Conservation (phyloP, 139 green algal genomes). For the Picochlorum sp. region DNA sequence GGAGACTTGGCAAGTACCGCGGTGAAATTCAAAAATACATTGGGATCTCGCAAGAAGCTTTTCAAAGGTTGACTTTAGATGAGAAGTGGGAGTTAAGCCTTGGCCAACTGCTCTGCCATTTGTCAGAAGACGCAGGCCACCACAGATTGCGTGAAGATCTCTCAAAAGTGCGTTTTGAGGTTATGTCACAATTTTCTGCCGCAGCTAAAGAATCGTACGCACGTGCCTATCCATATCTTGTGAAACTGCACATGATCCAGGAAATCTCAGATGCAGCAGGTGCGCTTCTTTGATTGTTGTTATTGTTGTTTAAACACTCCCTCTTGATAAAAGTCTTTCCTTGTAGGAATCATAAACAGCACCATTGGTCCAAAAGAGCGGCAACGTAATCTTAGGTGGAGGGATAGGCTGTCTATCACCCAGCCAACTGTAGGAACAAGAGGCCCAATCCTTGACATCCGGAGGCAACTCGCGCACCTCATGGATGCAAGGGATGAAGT, state of each 20-base stretch:
- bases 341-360: no score
- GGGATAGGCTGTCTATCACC: slow-evolving; percentile 51
- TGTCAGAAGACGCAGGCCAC: slow-evolving; percentile 29
- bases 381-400: slow-evolving; percentile 57
- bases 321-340: not conserved
- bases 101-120: slow-evolving; percentile 43
- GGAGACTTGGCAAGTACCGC: slow-evolving; percentile 34
- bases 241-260: slow-evolving; percentile 80
- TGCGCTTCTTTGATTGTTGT: slow-evolving; percentile 7
- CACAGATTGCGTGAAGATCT: slow-evolving; percentile 22
- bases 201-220: slow-evolving; percentile 78
- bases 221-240: slow-evolving; percentile 77
- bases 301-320: not conserved
- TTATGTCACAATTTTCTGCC: slow-evolving; percentile 66
- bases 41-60: slow-evolving; percentile 2
- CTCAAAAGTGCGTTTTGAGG: slow-evolving; percentile 30
- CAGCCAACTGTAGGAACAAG: slow-evolving; percentile 55
- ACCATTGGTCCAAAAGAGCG: slow-evolving; percentile 25
- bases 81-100: slow-evolving; percentile 63
- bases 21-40: slow-evolving; percentile 60
- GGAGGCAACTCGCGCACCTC: slow-evolving; percentile 56
- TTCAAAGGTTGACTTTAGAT: slow-evolving; percentile 15
- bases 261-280: slow-evolving; percentile 33
- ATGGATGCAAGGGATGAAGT: slow-evolving; percentile 39
- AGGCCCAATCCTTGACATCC: slow-evolving; percentile 78